These are phyloP conservation scores for Mucor sp. DNA, from an alignment of 371 early-diverging fungal species.

Conservation along the genomic window DNA sequence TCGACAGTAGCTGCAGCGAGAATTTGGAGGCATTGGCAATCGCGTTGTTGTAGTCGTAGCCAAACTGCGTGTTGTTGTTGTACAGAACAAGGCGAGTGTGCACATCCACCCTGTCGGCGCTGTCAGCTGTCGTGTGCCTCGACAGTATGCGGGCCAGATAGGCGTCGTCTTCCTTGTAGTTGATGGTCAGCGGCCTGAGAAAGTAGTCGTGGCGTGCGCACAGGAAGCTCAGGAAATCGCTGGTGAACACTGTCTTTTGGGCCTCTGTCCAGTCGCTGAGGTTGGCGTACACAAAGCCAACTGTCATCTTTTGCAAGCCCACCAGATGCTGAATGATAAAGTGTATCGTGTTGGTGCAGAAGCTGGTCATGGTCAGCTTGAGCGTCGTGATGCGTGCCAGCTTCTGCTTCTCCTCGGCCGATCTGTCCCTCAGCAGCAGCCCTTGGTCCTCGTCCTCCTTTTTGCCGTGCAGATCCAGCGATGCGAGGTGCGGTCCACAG, in stretches of 20 bases:
- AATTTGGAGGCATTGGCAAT: conserved; percentile 4
- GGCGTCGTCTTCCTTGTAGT: conserved; percentile 8
- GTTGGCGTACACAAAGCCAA: neutral
- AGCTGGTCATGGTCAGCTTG: neutral
- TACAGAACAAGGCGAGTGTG: neutral
- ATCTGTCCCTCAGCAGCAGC: neutral
- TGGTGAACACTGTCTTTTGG: neutral
- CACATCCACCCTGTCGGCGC: neutral
- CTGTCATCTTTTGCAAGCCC: neutral
- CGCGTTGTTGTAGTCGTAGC: conserved; percentile 9
- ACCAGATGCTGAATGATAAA: neutral
- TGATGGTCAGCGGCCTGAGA: neutral
- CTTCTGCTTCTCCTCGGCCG: neutral
- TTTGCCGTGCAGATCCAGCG: neutral
- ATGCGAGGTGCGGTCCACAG: neutral
- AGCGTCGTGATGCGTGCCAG: neutral
- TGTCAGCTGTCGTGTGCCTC: neutral
- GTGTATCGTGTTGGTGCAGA: conserved; percentile 1
- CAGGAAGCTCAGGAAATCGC: neutral
- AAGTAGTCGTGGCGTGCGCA: neutral
- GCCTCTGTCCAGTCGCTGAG: conserved; percentile 1
- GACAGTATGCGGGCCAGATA: neutral
- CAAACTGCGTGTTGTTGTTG: conserved; percentile 6
- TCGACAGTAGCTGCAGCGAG: neutral
- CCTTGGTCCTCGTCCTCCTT: neutral